Evolutionary conservation across 1,284 basidiomycete genomes (phyloP).

Genomic region (Agroathelia rolfsii): DNA sequence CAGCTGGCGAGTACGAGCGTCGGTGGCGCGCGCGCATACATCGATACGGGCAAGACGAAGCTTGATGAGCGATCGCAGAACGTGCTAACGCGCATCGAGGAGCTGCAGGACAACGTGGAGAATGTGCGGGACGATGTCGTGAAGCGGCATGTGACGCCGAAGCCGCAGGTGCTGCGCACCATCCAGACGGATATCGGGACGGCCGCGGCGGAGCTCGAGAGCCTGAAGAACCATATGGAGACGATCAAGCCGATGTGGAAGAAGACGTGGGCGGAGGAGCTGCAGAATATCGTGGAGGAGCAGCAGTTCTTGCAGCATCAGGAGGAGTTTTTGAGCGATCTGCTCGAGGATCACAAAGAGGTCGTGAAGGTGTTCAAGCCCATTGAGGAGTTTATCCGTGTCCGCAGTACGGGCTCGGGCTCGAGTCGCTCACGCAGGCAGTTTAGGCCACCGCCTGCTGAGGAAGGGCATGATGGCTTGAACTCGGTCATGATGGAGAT

Average conservation of each 20-base stretch:
- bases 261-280: constrained; percentile 95
- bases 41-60: constrained; percentile 86
- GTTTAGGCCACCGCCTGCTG: constrained; percentile 46
- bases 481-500: constrained; percentile 83
- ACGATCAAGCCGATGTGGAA: constrained; percentile 96
- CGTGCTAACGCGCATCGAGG: constrained; percentile 87
- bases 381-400: constrained; percentile 79
- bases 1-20: constrained; percentile 78
- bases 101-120: constrained; percentile 89
- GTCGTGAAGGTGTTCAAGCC: constrained; percentile 78
- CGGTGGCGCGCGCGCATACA: constrained; percentile 80
- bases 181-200: constrained; percentile 69
- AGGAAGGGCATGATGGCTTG: constrained; percentile 55
- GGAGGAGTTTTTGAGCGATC: constrained; percentile 81
- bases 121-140: constrained; percentile 86
- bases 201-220: constrained; percentile 66
- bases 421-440: constrained; percentile 26
- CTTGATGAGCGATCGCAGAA: constrained; percentile 85
- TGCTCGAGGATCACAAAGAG: constrained; percentile 88
- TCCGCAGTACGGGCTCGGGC: constrained; percentile 50
- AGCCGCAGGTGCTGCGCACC: constrained; percentile 60
- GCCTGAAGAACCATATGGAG: constrained; percentile 77
- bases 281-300: constrained; percentile 95
- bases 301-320: constrained; percentile 91
- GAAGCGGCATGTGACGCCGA: constrained; percentile 82